phyloP scores from a whole-genome alignment of 352 stramenopile genomes.

The Globisporangium sylvaticum region DNA sequence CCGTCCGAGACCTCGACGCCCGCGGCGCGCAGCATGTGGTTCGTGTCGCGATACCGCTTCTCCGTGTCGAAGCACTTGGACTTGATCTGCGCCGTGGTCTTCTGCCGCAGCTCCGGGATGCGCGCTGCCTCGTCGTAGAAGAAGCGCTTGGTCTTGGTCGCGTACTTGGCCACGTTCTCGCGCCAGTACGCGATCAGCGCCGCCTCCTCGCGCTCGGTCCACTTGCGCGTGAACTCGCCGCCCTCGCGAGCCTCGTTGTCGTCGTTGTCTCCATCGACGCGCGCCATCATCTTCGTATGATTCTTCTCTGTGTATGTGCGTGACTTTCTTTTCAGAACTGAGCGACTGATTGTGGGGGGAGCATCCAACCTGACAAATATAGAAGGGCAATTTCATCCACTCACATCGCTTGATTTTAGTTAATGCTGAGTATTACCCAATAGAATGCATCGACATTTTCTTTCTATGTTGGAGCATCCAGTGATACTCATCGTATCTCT shows the following conservation, averaged over 20 bases:
- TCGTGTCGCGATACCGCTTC: constrained; percentile 18
- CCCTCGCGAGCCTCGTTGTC: neutral
- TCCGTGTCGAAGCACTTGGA: constrained; percentile 22
- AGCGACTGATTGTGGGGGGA: neutral
- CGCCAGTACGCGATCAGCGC: constrained; percentile 18
- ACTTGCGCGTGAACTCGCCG: constrained; percentile 16
- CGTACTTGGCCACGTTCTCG: constrained; percentile 14
- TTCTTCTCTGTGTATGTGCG: neutral
- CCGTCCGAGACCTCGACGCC: neutral
- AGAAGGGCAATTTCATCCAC: neutral
- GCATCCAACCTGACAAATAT: neutral
- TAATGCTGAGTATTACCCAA: neutral
- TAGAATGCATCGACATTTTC: neutral
- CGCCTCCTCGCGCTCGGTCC: constrained; percentile 14
- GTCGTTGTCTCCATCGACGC: neutral
- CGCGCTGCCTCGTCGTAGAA: constrained; percentile 16
- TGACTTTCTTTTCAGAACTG: neutral
- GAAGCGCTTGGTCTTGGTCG: constrained; percentile 16
- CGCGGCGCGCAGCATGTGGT: constrained; percentile 7
- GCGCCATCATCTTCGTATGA: neutral
- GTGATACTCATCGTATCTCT: neutral
- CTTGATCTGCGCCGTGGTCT: constrained; percentile 16
- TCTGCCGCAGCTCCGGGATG: constrained; percentile 15
- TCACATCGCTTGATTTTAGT: neutral
- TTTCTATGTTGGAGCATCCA: neutral